Percentiles rank a stretch among this genome's conserved stretches.
Evolutionary conservation across 2,329 filamentous ascomycete genomes (phyloP).

Genomic region (Colletotrichum musae): DNA sequence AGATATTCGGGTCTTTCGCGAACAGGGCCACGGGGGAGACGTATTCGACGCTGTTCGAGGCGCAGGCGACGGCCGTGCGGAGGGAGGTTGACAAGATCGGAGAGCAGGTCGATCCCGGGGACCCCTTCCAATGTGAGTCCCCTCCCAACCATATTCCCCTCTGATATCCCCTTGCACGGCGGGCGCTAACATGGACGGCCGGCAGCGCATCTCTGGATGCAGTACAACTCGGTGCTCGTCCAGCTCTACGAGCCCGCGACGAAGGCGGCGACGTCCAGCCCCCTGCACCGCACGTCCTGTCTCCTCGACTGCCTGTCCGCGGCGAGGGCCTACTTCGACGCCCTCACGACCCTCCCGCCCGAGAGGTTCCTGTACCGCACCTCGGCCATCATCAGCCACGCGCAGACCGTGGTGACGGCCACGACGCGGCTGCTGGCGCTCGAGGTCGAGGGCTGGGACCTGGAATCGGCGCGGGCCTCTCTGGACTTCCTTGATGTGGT

Average conservation of each 20-base stretch:
- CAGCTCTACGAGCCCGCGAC: conserved; percentile 58
- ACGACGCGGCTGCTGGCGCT: conserved; percentile 40
- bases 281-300: conserved; percentile 50
- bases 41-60: conserved; percentile 52
- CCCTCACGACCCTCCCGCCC: conserved; percentile 48
- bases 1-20: conserved; percentile 50
- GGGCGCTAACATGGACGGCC: neutral
- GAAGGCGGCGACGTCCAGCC: conserved; percentile 44
- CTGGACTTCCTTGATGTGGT: conserved; percentile 38
- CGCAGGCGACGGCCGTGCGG: conserved; percentile 50
- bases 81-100: conserved; percentile 52
- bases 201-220: conserved; percentile 42
- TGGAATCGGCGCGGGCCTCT: conserved; percentile 30
- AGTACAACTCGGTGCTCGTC: conserved; percentile 54
- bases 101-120: conserved; percentile 47
- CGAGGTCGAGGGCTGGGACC: conserved; percentile 41
- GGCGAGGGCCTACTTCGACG: conserved; percentile 51
- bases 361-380: conserved; percentile 34
- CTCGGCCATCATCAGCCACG: conserved; percentile 6
- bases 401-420: conserved; percentile 26
- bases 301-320: conserved; percentile 54
- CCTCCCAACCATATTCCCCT: conserved; percentile 33
- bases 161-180: neutral
- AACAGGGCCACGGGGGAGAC: conserved; percentile 47
- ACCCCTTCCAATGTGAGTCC: conserved; percentile 33